Base-by-base conservation (phyloP, 805 yeast species). In the Spathaspora sp. region DNA sequence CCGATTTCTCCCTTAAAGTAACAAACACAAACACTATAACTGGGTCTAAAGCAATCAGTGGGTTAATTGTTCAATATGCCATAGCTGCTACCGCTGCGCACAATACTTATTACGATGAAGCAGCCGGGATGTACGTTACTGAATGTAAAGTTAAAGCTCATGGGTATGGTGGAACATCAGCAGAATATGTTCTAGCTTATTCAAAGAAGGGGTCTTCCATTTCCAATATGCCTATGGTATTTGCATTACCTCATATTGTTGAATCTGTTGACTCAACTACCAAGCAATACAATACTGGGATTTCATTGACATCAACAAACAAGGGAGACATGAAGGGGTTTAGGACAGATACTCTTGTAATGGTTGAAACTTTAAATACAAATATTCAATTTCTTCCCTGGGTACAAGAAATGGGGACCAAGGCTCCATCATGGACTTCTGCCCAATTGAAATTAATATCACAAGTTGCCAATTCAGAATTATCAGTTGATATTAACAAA, bases 161-260 rank as follows among this genome's bases (percentile, higher is more conserved):
- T 45, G 47, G 40, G 7, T 45, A 45, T 35, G 40, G 40, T 3
- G 47, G 47, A 10, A 45, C 47, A 2, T 45, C 47, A 12, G 47
- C 47, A 31, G 39, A 29, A 31, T 35, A 17, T 14, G 47, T 45
- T 2, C 31, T 45, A 18, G 39, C 35, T 17, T 45, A 45, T 14
- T 53, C 64, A 6, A 67, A 73, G 16, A 55, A 65, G 1, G 89
- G 89, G 2, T 44, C 63, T 2, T 78, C 82, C 5, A 71, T 69
- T 32, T 70, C 73, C 7, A 79, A 79, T 0, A 65, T 63, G 10
- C 61, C 74, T 5, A 63, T 86, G 23, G 64, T 86, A 38, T 87
- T 79, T 63, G 89, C 89, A 4, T 71, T 86, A 28, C 89, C 92
- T 12, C 94, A 87, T 64, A 89, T 85, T 57, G 74, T 73, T 31